These are phyloP conservation scores for Erysimum pusillum DNA, from an alignment of 441 rosid genomes.

Conservation along the genomic window DNA sequence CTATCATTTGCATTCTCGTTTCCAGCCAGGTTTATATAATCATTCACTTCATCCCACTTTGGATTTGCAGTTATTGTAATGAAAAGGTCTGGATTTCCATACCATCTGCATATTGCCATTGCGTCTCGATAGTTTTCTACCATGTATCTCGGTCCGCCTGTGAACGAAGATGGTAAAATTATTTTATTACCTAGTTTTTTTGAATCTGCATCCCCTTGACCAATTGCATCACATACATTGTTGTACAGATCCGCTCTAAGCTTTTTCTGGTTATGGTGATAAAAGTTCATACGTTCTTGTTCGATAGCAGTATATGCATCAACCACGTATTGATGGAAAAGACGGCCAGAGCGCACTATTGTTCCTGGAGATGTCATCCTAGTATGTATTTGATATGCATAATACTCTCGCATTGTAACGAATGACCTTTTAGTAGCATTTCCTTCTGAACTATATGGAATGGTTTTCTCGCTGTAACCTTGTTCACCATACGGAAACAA, in stretches of 20 bases:
- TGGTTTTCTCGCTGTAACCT: neutral
- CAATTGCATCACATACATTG: slow-evolving; percentile 21
- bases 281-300: neutral
- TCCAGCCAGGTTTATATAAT: neutral
- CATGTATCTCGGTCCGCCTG: slow-evolving; percentile 17
- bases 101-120: slow-evolving; percentile 33
- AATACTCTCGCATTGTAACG: slow-evolving; percentile 23
- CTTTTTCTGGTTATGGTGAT: neutral
- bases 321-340: slow-evolving; percentile 22
- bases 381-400: slow-evolving; percentile 22
- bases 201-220: neutral
- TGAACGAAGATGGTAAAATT: neutral
- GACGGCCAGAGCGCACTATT: slow-evolving; percentile 1
- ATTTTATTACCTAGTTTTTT: neutral
- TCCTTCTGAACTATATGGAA: neutral
- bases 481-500: slow-evolving; percentile 26
- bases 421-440: neutral
- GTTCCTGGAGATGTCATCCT: neutral
- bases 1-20: slow-evolving; percentile 7
- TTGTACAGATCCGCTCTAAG: slow-evolving; percentile 6
- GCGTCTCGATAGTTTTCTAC: slow-evolving; percentile 28
- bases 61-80: slow-evolving; percentile 20
- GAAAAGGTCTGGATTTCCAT: slow-evolving; percentile 8
- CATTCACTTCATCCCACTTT: slow-evolving; percentile 11
- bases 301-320: slow-evolving; percentile 1